phyloP scores from a whole-genome alignment of 306 rosid genomes.

The Echinosophora koreensis region DNA sequence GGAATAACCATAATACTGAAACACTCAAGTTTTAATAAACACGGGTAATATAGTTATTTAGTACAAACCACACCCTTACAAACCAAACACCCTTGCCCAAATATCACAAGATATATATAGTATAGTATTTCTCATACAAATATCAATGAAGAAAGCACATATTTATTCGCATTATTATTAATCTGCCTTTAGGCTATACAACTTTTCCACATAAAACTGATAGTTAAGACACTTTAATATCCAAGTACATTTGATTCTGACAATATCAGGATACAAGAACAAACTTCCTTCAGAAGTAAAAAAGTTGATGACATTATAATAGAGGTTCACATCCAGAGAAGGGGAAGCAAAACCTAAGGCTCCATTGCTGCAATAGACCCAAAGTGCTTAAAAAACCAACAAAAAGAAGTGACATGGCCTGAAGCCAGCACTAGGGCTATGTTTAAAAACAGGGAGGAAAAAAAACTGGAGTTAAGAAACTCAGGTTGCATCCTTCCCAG shows the following conservation, averaged over 20 bases:
- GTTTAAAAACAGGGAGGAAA: conserved; percentile 58
- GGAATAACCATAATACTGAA: no score
- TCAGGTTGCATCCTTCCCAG: conserved; percentile 65
- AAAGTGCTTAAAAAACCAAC: conserved; percentile 61
- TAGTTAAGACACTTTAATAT: neutral
- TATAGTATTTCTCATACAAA: no score
- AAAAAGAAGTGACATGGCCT: conserved; percentile 48
- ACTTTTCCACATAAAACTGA: neutral
- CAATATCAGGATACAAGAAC: conserved; percentile 40
- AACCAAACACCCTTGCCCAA: no score
- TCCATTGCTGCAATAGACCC: conserved; percentile 56
- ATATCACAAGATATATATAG: no score
- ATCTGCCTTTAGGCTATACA: neutral
- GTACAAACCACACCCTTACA: no score
- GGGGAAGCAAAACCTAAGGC: conserved; percentile 54
- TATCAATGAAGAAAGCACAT: neutral
- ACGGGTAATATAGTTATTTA: no score
- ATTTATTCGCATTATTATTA: neutral
- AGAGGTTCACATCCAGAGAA: conserved; percentile 45
- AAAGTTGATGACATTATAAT: conserved; percentile 32
- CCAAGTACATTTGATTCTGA: conserved; percentile 33
- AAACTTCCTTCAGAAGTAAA: conserved; percentile 57
- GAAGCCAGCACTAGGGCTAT: conserved; percentile 57
- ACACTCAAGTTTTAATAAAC: no score
- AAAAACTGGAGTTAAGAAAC: conserved; percentile 59